Evolutionary conservation across 306 rosid species (phyloP), one percentile per base, ranked within the genome.

Genomic region (Gastrolobium villosum): DNA sequence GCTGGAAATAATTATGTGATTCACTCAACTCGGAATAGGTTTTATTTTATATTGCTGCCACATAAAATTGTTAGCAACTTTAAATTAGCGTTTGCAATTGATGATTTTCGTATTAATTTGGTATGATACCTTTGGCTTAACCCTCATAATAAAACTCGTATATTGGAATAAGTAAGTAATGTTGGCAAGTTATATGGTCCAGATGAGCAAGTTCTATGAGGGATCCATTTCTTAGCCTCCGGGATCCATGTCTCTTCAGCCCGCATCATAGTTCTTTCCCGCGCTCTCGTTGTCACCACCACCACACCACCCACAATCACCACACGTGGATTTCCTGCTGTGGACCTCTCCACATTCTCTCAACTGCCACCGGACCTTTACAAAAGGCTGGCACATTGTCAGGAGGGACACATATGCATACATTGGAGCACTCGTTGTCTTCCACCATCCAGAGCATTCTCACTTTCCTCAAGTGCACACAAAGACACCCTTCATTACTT

Each of bases 61-160:
- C 34, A 44, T 53, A 20, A 69, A 80, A 53, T 44, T 80, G 31
- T 54, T 65, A 75, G 70, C 14, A 28, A 61, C 52, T 70, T 74
- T 34, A 10, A 62, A 37, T 36, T 54, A 20, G 41, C 35, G 3
- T 36, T 70, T 44, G 57, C 41, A 7, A 56, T 60, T 74, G 70
- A 74, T 50, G 77, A 41, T 56, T 74, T 32, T 59, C 8, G 15
- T 46, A 34, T 56, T 26, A 44, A 65, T 40, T 72, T 72, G 57
- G 57, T 65, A 62, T 60, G 37, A 65, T 52, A 13, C 55, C 54
- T 32, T 53, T 34, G 36, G 61, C 39, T 65, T 77, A 26, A 14
- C 49, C 60, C 30, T 70, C 30, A 9, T 20, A 68, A 61, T 69
- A 32, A 10, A 8, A 13, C 2, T 39, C 45, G 5, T 65, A 66